A percentile compares a stretch with the other conserved stretches of the same genome.
Evolutionary conservation across 108 stramenopile genomes (phyloP).

Genomic region (Skeletonema costatum): DNA sequence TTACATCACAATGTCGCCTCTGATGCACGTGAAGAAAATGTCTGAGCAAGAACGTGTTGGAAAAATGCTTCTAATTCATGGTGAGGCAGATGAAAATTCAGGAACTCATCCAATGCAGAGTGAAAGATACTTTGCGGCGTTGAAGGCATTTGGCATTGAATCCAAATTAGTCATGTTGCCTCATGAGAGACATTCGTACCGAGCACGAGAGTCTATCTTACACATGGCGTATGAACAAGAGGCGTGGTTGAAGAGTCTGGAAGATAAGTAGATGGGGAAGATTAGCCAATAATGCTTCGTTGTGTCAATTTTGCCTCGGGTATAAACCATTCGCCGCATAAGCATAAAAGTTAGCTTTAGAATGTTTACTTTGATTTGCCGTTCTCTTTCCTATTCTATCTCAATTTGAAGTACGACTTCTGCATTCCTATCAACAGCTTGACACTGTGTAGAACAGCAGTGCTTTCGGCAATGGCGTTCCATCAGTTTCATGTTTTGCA

Average conservation of each 20-base stretch:
- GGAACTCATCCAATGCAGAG: constrained; percentile 54
- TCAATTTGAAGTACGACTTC: too few relatives aligned
- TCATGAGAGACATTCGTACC: constrained; percentile 49
- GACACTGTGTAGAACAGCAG: too few relatives aligned
- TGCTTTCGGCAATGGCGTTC: too few relatives aligned
- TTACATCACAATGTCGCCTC: constrained; percentile 52
- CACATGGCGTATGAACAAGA: constrained; percentile 61
- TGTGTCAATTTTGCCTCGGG: not conserved
- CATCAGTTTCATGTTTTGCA: too few relatives aligned
- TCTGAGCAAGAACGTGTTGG: constrained; percentile 46
- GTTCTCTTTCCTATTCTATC: too few relatives aligned
- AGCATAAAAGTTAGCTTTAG: too few relatives aligned
- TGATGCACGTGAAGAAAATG: constrained; percentile 57
- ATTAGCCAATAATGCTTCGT: not conserved
- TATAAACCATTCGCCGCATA: too few relatives aligned
- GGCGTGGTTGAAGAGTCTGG: constrained; percentile 46
- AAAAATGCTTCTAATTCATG: constrained; percentile 52
- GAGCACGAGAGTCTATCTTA: constrained; percentile 48
- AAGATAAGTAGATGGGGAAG: constrained; percentile 10
- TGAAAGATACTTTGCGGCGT: constrained; percentile 52
- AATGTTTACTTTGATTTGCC: too few relatives aligned
- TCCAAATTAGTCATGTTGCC: constrained; percentile 51
- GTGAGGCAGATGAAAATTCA: constrained; percentile 50
- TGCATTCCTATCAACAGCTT: too few relatives aligned
- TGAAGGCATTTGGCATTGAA: constrained; percentile 59